Percentiles rank a stretch among this genome's conserved stretches.
Evolutionary conservation across 139 green algal species (phyloP).

Genomic region (Monoraphidium neglectum): DNA sequence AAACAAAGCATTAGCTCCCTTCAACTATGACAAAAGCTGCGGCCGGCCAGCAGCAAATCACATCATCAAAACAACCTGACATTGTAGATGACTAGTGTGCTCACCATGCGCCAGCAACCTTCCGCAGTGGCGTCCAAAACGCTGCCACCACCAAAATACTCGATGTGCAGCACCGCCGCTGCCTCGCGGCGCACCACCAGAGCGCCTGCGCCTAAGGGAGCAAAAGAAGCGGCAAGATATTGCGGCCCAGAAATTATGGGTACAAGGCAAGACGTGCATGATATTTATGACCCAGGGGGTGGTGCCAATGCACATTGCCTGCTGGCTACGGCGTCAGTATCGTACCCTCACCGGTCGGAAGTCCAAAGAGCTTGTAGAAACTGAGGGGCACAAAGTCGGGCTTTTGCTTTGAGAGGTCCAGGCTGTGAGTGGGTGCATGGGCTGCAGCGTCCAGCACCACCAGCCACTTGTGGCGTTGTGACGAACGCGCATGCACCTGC

Average conservation of each 20-base stretch:
- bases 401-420: constrained; percentile 54
- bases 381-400: constrained; percentile 71
- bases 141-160: constrained; percentile 74
- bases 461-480: constrained; percentile 14
- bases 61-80: neutral
- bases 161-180: constrained; percentile 48
- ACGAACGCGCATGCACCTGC: constrained; percentile 26
- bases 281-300: neutral
- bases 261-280: neutral
- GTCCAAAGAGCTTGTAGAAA: constrained; percentile 84
- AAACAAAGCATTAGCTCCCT: constrained; percentile 28
- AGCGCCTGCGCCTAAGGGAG: constrained; percentile 41
- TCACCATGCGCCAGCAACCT: constrained; percentile 23
- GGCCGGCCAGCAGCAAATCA: too few relatives aligned
- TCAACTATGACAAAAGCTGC: neutral
- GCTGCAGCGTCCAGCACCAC: constrained; percentile 74
- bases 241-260: neutral
- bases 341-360: constrained; percentile 47
- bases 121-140: constrained; percentile 59
- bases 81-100: neutral
- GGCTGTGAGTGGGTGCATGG: constrained; percentile 58
- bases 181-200: constrained; percentile 54
- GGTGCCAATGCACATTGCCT: neutral
- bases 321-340: neutral
- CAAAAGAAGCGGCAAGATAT: neutral